Evolutionary conservation across 768 basidiomycete genomes (phyloP).

Genomic region (Rhodosporidiobolus sp.): DNA sequence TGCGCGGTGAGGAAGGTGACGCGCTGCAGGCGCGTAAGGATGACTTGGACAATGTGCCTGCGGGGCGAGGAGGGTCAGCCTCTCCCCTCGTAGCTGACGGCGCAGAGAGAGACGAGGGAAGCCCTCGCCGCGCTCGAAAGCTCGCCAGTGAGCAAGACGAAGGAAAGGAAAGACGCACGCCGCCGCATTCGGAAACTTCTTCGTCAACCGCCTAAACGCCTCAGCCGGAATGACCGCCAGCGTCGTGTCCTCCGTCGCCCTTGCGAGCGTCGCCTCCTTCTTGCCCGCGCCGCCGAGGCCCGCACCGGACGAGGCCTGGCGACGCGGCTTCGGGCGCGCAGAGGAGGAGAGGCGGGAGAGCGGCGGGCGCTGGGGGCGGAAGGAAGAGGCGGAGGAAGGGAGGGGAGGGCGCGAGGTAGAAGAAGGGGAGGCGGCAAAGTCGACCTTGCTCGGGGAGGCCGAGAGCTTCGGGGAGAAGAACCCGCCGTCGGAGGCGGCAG

Average conservation of each 20-base stretch:
- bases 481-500: neutral
- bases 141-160: slow-evolving; percentile 60
- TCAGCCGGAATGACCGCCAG: slow-evolving; percentile 98
- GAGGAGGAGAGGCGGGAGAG: slow-evolving; percentile 9
- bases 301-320: slow-evolving; percentile 19
- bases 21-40: slow-evolving; percentile 89
- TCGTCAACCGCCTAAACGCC: slow-evolving; percentile 87
- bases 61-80: neutral
- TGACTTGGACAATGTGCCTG: slow-evolving; percentile 56
- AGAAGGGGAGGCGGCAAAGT: neutral
- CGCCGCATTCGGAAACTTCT: slow-evolving; percentile 94
- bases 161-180: slow-evolving; percentile 67
- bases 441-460: neutral
- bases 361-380: neutral
- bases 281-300: slow-evolving; percentile 49
- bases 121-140: no score
- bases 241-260: slow-evolving; percentile 89
- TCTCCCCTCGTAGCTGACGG: no score
- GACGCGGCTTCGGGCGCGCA: slow-evolving; percentile 28
- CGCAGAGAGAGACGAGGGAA: no score
- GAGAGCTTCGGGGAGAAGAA: neutral
- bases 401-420: neutral
- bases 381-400: neutral
- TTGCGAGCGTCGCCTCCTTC: slow-evolving; percentile 76
- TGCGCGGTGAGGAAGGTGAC: slow-evolving; percentile 98